These are phyloP conservation scores for Fusarium mexicanum DNA, from an alignment of 2,329 filamentous ascomycete species.

Conservation along the genomic window DNA sequence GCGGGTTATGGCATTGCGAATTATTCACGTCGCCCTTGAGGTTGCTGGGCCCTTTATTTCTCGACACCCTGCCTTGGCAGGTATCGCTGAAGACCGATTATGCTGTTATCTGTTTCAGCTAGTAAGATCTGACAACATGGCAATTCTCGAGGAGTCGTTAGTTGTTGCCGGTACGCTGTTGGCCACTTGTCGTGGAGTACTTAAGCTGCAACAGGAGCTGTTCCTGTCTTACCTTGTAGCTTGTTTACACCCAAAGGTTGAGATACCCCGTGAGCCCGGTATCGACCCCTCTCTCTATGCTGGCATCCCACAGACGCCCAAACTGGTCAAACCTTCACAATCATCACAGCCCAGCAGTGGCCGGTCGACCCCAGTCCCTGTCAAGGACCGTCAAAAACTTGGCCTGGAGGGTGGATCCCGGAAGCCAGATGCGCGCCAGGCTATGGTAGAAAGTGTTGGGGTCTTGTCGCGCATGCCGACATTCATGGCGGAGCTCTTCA, in stretches of 20 bases:
- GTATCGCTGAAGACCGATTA: constrained; percentile 88
- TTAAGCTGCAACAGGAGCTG: constrained; percentile 96
- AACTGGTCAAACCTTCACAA: constrained; percentile 78
- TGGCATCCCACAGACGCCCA: constrained; percentile 91
- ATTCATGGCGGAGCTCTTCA: constrained; percentile 94
- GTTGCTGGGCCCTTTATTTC: constrained; percentile 96
- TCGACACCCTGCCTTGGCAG: constrained; percentile 86
- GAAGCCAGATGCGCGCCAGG: constrained; percentile 94
- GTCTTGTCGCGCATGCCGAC: constrained; percentile 91
- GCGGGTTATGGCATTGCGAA: constrained; percentile 95
- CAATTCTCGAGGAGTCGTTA: constrained; percentile 90
- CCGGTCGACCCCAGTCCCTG: constrained; percentile 86
- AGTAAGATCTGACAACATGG: constrained; percentile 95
- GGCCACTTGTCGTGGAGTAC: constrained; percentile 86
- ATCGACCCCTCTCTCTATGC: constrained; percentile 94
- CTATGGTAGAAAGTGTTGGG: constrained; percentile 97
- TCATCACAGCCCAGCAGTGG: constrained; percentile 80
- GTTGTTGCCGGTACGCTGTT: constrained; percentile 91
- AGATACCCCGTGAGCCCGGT: constrained; percentile 88
- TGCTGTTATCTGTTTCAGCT: constrained; percentile 97
- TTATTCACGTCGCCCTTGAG: constrained; percentile 96
- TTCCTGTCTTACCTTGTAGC: constrained; percentile 94
- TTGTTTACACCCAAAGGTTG: constrained; percentile 91
- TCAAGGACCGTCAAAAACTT: constrained; percentile 91
- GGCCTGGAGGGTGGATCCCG: constrained; percentile 91